These are phyloP conservation scores for Dinochytrium kinnereticum DNA, from an alignment of 371 early-diverging fungal species.

Conservation along the genomic window DNA sequence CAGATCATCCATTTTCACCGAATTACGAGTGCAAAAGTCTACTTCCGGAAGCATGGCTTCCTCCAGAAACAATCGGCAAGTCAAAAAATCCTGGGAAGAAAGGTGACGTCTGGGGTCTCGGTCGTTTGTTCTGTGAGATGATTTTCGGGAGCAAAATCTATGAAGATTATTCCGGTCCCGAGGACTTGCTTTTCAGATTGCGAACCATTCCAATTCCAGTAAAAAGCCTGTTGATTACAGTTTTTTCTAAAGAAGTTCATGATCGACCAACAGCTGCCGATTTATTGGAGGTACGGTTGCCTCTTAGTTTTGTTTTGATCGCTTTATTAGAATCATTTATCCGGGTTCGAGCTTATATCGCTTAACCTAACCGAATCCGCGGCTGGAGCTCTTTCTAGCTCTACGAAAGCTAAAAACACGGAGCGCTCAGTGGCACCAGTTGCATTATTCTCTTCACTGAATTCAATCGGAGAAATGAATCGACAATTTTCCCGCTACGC, in stretches of 20 bases:
- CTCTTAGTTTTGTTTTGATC: neutral
- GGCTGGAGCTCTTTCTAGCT: neutral
- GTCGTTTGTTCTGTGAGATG: slow-evolving; percentile 28
- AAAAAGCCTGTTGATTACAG: slow-evolving; percentile 15
- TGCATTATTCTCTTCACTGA: neutral
- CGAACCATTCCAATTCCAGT: neutral
- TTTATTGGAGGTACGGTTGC: slow-evolving; percentile 19
- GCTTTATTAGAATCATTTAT: neutral
- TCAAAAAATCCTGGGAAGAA: slow-evolving; percentile 2
- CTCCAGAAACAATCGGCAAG: slow-evolving; percentile 22
- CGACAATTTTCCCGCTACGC: slow-evolving; percentile 60
- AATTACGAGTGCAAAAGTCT: slow-evolving; percentile 7
- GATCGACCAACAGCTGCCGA: slow-evolving; percentile 30
- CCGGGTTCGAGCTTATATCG: neutral
- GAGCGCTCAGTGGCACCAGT: neutral
- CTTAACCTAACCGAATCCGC: neutral
- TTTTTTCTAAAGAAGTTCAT: slow-evolving; percentile 25
- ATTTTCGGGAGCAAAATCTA: slow-evolving; percentile 27
- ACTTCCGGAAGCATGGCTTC: slow-evolving; percentile 29
- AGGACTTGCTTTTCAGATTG: slow-evolving; percentile 18
- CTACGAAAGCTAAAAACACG: neutral
- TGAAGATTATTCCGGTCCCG: slow-evolving; percentile 24
- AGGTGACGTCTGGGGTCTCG: slow-evolving; percentile 31
- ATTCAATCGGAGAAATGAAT: neutral
- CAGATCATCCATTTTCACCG: slow-evolving; percentile 21